Evolutionary conservation across 495 filamentous ascomycete genomes (phyloP).

Genomic region (Lasiosphaeria hispida): DNA sequence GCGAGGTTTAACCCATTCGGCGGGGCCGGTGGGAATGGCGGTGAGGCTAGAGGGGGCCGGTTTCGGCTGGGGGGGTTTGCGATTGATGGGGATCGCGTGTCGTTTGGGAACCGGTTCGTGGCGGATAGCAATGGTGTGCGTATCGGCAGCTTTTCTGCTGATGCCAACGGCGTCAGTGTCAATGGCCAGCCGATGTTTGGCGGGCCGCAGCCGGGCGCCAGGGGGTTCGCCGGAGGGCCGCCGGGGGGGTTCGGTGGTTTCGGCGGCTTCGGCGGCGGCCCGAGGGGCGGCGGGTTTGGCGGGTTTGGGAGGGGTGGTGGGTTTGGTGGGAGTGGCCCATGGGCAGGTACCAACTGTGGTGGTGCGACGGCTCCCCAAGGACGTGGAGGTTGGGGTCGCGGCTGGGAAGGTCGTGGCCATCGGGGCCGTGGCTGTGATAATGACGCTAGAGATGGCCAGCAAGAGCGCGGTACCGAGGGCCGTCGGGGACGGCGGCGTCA

Average conservation of each 20-base stretch:
- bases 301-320: not conserved
- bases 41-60: slow-evolving; percentile 13
- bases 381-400: not conserved
- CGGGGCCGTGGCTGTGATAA: not conserved
- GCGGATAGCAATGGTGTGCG: slow-evolving; percentile 44
- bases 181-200: slow-evolving; percentile 30
- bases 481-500: slow-evolving; percentile 16
- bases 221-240: not conserved
- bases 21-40: not conserved
- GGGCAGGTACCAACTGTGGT: not conserved
- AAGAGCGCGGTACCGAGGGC: slow-evolving; percentile 6
- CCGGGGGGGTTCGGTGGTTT: not conserved
- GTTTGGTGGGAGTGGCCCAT: not conserved
- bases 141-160: slow-evolving; percentile 30
- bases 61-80: slow-evolving; percentile 35
- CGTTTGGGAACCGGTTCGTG: slow-evolving; percentile 38
- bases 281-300: not conserved
- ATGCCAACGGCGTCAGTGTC: slow-evolving; percentile 33
- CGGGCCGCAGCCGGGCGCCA: not conserved
- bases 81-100: slow-evolving; percentile 38
- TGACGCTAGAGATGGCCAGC: not conserved
- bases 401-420: not conserved
- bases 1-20: slow-evolving; percentile 14
- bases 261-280: not conserved
- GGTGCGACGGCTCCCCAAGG: not conserved